A percentile compares a stretch with the other conserved stretches of the same genome.
Evolutionary conservation across 257 asterid species (phyloP).

Genomic region (Solanum appendiculatum): DNA sequence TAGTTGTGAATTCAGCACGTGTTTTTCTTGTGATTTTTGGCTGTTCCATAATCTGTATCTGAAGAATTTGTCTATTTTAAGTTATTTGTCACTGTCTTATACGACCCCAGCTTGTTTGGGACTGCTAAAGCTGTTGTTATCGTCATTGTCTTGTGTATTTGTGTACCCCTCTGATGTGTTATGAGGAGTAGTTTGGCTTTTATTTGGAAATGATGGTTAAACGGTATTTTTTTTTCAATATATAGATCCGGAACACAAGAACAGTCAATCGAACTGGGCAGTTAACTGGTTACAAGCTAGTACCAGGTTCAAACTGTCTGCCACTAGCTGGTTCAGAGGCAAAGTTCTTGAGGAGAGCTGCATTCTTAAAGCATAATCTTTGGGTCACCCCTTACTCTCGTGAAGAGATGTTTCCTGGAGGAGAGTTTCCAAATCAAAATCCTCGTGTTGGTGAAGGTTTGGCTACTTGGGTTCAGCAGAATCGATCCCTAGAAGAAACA

Average conservation of each 20-base stretch:
- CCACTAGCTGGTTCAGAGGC: conserved; percentile 95
- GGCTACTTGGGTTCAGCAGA: conserved; percentile 30
- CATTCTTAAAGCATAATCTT: conserved; percentile 81
- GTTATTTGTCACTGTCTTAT: not conserved
- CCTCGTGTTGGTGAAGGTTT: conserved; percentile 36
- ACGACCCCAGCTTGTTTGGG: not conserved
- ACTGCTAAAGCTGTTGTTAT: not conserved
- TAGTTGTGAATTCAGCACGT: not conserved
- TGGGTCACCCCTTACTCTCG: conserved; percentile 33
- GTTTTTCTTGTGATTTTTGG: not conserved
- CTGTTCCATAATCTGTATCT: not conserved
- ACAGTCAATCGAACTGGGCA: conserved; percentile 86
- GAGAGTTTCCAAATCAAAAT: conserved; percentile 37
- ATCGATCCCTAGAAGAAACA: conserved; percentile 29
- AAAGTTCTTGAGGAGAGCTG: conserved; percentile 87
- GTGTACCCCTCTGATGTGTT: conserved; percentile 71
- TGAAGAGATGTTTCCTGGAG: conserved; percentile 32
- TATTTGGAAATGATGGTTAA: not conserved
- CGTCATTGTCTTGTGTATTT: not conserved
- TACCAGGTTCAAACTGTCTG: conserved; percentile 88
- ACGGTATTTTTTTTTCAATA: not conserved
- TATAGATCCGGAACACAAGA: conserved; percentile 79
- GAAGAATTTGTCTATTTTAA: not conserved
- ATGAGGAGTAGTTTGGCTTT: conserved; percentile 47
- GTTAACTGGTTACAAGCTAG: conserved; percentile 81